Conservation (phyloP, 331 rosid species). For the Telfairia occidentalis region DNA sequence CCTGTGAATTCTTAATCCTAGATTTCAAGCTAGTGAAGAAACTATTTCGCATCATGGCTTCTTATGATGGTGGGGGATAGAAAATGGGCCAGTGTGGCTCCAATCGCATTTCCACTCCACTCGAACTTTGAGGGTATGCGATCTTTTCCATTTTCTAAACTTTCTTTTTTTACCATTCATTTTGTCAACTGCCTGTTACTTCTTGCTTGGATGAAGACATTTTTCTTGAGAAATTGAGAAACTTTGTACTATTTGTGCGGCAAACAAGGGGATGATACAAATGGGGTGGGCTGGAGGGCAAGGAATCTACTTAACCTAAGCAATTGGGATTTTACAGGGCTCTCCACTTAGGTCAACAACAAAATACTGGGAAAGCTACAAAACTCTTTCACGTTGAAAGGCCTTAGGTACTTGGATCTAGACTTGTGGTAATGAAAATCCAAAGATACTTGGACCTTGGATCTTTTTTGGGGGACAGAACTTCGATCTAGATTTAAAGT, state of each 20-base stretch:
- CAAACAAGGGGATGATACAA: background rate
- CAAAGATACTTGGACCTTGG: background rate
- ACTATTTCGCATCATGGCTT: background rate
- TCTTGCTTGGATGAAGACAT: background rate
- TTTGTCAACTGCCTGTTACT: background rate
- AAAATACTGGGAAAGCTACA: background rate
- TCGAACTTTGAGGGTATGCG: background rate
- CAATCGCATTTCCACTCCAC: conserved; percentile 1
- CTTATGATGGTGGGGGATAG: conserved; percentile 8
- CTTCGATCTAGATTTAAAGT: background rate
- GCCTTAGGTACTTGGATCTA: background rate
- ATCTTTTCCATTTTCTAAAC: background rate
- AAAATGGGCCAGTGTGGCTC: background rate
- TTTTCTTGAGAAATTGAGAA: background rate
- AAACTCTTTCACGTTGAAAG: background rate
- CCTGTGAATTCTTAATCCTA: background rate
- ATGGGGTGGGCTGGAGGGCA: background rate
- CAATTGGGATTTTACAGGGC: background rate
- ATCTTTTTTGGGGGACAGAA: background rate
- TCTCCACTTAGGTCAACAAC: background rate
- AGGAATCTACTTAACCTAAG: conserved; percentile 1
- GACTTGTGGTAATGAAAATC: background rate
- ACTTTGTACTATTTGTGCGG: background rate
- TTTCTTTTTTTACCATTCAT: conserved; percentile 2
- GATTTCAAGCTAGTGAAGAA: conserved; percentile 2